Conservation (phyloP, 768 basidiomycete species). For the Amanita jacksonii region DNA sequence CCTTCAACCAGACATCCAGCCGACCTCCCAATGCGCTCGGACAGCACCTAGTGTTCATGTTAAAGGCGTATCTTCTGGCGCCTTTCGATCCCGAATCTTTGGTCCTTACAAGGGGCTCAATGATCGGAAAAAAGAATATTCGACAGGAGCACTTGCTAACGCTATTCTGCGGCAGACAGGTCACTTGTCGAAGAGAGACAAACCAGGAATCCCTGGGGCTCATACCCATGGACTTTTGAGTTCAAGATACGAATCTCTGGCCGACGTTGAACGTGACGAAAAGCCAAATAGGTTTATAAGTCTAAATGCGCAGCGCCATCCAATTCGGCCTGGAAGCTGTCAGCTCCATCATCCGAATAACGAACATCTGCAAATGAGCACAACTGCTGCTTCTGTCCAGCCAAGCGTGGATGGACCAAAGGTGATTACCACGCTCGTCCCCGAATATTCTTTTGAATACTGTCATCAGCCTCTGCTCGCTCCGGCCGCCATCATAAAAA, state of each 20-base stretch:
- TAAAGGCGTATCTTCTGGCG: not conserved
- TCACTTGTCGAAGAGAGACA: not conserved
- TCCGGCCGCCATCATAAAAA: constrained; percentile 2
- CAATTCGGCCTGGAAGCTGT: not conserved
- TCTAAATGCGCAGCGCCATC: not conserved
- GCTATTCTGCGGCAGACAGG: constrained; percentile 1
- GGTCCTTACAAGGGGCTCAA: not conserved
- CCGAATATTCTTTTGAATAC: not conserved
- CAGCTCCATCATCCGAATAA: not conserved
- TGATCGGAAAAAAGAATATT: not conserved
- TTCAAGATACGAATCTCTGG: too few species aligned
- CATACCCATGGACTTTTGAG: too few species aligned
- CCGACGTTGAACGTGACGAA: too few species aligned
- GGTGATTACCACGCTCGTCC: too few species aligned
- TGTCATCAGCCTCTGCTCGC: not conserved
- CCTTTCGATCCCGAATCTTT: not conserved
- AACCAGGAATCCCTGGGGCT: too few species aligned
- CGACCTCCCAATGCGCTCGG: not conserved
- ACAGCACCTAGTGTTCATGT: too few species aligned
- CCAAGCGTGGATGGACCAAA: not conserved
- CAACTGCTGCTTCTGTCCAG: not conserved
- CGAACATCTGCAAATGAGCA: constrained; percentile 2
- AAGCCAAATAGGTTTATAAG: not conserved
- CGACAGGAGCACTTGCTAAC: constrained; percentile 1
- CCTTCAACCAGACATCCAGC: not conserved